Conservation (phyloP, 1,284 basidiomycete species). For the Papiliotrema fonsecae region DNA sequence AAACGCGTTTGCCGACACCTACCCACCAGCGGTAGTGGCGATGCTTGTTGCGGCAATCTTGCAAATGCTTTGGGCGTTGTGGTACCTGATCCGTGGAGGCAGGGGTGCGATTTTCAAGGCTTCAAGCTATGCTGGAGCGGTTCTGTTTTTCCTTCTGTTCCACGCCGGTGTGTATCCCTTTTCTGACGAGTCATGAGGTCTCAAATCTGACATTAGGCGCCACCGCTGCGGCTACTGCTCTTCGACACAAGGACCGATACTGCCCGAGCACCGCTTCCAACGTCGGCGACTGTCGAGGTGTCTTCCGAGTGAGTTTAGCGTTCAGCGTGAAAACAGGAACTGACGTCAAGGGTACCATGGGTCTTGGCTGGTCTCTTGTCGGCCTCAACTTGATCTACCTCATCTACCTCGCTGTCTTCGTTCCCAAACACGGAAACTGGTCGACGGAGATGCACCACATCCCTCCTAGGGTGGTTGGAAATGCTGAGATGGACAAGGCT, state of each 20-base stretch:
- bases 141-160: constrained; percentile 21
- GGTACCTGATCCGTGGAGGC: constrained; percentile 14
- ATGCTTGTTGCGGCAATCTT: constrained; percentile 21
- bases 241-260: constrained; percentile 18
- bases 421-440: constrained; percentile 12
- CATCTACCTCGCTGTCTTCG: constrained; percentile 16
- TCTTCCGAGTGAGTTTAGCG: constrained; percentile 16
- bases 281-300: constrained; percentile 24
- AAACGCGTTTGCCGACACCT: constrained; percentile 13
- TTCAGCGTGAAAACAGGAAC: background rate
- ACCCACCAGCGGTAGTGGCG: constrained; percentile 28
- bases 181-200: background rate
- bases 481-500: constrained; percentile 18
- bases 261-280: constrained; percentile 12
- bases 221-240: constrained; percentile 21
- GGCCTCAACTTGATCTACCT: constrained; percentile 27
- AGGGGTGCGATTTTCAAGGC: constrained; percentile 14
- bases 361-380: constrained; percentile 22
- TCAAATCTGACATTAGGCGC: constrained; percentile 8
- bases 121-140: constrained; percentile 12
- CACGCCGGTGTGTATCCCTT: constrained; percentile 18
- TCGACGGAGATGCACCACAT: constrained; percentile 16
- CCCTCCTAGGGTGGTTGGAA: constrained; percentile 8
- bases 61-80: constrained; percentile 16
- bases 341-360: constrained; percentile 16